Percentiles rank a stretch among this genome's conserved stretches.
Conservation (phyloP, 495 filamentous ascomycete genomes). For the Neurospora africana region DNA sequence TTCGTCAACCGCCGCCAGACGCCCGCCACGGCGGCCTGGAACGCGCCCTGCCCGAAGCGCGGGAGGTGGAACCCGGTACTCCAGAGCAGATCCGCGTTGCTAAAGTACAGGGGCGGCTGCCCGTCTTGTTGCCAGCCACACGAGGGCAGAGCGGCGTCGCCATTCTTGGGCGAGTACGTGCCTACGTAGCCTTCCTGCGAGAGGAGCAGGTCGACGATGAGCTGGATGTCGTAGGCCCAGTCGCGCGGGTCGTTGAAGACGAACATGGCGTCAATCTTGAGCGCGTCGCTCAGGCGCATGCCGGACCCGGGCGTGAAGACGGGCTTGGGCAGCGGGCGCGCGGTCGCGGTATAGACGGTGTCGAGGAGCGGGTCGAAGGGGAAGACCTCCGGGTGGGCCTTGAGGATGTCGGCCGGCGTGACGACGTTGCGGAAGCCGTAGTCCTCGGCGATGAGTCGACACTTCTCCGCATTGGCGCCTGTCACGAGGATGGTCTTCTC, state of each 20-base stretch:
- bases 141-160: constrained; percentile 54
- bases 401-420: constrained; percentile 74
- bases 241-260: constrained; percentile 88
- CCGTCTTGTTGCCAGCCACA: constrained; percentile 64
- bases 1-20: constrained; percentile 65
- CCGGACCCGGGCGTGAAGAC: constrained; percentile 6
- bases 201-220: constrained; percentile 72
- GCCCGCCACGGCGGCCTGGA: constrained; percentile 69
- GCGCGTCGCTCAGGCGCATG: constrained; percentile 20
- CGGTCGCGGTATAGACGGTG: constrained; percentile 47
- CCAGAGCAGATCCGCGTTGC: constrained; percentile 85
- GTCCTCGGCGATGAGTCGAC: constrained; percentile 60
- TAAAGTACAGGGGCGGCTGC: constrained; percentile 74
- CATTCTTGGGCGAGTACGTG: constrained; percentile 55
- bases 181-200: constrained; percentile 65
- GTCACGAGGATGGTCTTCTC: constrained; percentile 71
- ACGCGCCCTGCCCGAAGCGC: constrained; percentile 86
- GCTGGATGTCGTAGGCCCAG: constrained; percentile 79
- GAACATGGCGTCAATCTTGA: constrained; percentile 76
- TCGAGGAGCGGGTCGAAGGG: constrained; percentile 58
- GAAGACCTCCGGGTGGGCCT: constrained; percentile 63
- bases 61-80: constrained; percentile 72
- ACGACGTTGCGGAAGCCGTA: constrained; percentile 74
- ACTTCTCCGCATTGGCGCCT: constrained; percentile 69
- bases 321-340: constrained; percentile 48